phyloP scores from a whole-genome alignment of 371 early-diverging fungal species.

The Mycotypha africana region DNA sequence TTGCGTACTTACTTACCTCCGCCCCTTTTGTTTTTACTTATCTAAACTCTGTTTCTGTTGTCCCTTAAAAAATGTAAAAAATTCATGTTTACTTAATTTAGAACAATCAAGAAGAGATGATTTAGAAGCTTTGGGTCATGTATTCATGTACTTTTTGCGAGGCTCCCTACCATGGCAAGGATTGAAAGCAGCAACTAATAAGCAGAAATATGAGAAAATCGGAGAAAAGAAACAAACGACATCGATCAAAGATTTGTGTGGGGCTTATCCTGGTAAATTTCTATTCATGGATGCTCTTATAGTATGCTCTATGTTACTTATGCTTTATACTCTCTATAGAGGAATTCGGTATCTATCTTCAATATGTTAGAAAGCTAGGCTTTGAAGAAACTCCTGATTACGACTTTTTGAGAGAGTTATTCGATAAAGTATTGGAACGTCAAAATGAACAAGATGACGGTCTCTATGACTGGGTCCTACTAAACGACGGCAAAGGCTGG shows the following conservation, averaged over 20 bases:
- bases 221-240: conserved; percentile 86
- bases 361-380: conserved; percentile 85
- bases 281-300: neutral
- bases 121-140: conserved; percentile 92
- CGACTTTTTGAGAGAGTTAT: conserved; percentile 77
- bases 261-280: conserved; percentile 63
- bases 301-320: neutral
- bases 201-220: conserved; percentile 94
- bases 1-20: too few species aligned
- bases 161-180: conserved; percentile 96
- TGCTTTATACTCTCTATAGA: conserved; percentile 30
- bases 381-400: conserved; percentile 98
- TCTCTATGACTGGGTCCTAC: conserved; percentile 90
- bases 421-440: conserved; percentile 76
- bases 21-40: neutral
- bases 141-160: conserved; percentile 91
- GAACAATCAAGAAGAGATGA: conserved; percentile 97
- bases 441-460: conserved; percentile 78
- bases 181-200: conserved; percentile 86
- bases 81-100: neutral
- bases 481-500: conserved; percentile 64
- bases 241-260: conserved; percentile 74
- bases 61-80: too few species aligned
- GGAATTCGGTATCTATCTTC: conserved; percentile 89
- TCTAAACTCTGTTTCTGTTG: neutral